Evolutionary conservation across 345 rosid species (phyloP), one percentile per base, ranked within the genome.

Genomic region (Dipteronia sinensis): DNA sequence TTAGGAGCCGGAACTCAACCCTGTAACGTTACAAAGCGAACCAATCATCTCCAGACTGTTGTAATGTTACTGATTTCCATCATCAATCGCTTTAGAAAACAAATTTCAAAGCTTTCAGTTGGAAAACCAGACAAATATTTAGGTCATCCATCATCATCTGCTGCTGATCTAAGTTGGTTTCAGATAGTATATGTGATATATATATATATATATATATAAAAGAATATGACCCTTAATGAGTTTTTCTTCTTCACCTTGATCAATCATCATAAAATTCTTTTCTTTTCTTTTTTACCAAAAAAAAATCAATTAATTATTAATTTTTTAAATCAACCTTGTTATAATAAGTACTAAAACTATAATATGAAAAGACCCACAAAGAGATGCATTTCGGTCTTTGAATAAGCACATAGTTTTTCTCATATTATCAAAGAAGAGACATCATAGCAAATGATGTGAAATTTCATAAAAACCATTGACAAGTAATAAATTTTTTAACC

Each of bases 101-200:
- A 20, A 62, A 62, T 22, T 22, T 7, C 65, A 22, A 62, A 22
- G 31, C 65, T 62, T 62, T 62, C 65, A 42, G 12, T 44, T 68
- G 7, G 29, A 44, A 3, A 47, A 44, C 11, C n/a, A 46, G 19
- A 69, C 72, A 69, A 46, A 69, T 8, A 20, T 69, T 1, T 69
- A 46, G 72, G 72, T 47, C n/a, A 69, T 23, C 20, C 11, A 69
- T 69, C 72, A 15, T 47, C 58, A 20, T 64, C 67, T 23, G 5
- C 34, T 12, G 16, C 7, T 29, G 20, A 64, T 53, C 22, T n/a
- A 19, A 59, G 10, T 59, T 59, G 27, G 10, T 56, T 56, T n/a
- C 3, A 19, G 11, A 56, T 56, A 34, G 38, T 34, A 34, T 34
- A 34, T 34, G 27, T 27, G 27, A 1, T 27, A 27, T 27, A 27